A percentile compares a stretch with the other conserved stretches of the same genome.
These are phyloP conservation scores for Boletus huronensis DNA, from an alignment of 768 basidiomycete genomes.

Conservation along the genomic window DNA sequence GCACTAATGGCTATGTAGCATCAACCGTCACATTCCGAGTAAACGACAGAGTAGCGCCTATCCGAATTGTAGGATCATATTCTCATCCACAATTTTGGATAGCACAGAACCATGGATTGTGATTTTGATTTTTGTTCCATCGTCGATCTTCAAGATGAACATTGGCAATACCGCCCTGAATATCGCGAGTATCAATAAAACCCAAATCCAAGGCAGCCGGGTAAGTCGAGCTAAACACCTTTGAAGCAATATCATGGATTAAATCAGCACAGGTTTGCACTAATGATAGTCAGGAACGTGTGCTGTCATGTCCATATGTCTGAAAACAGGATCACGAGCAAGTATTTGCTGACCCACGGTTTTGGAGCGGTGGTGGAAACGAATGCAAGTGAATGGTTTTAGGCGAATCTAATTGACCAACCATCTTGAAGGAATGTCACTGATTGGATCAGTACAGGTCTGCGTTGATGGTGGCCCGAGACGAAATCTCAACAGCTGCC, in stretches of 20 bases:
- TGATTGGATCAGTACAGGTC: neutral
- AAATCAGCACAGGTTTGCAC: too few relatives aligned
- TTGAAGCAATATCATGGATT: too few relatives aligned
- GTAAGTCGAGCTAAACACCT: neutral
- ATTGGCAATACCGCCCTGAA: slow-evolving; percentile 92
- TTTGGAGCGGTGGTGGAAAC: too few relatives aligned
- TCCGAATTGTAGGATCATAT: neutral
- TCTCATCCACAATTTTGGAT: slow-evolving; percentile 25
- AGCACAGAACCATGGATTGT: slow-evolving; percentile 64
- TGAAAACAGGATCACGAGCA: too few relatives aligned
- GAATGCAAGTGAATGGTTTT: neutral
- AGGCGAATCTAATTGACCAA: too few relatives aligned
- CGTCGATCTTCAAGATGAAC: slow-evolving; percentile 87
- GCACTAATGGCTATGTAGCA: neutral
- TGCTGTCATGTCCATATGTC: neutral
- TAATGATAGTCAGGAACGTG: neutral
- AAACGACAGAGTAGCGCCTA: neutral
- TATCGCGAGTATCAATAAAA: slow-evolving; percentile 48
- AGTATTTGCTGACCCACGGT: neutral
- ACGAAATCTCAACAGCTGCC: neutral
- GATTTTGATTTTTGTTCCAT: slow-evolving; percentile 76
- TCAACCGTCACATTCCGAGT: too few relatives aligned
- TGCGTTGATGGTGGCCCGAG: too few relatives aligned
- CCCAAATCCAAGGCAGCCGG: neutral
- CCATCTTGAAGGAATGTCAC: too few relatives aligned